A percentile compares a stretch with the other conserved stretches of the same genome.
phyloP scores from a whole-genome alignment of 2,329 filamentous ascomycete genomes.

The Stemphylium beticola region DNA sequence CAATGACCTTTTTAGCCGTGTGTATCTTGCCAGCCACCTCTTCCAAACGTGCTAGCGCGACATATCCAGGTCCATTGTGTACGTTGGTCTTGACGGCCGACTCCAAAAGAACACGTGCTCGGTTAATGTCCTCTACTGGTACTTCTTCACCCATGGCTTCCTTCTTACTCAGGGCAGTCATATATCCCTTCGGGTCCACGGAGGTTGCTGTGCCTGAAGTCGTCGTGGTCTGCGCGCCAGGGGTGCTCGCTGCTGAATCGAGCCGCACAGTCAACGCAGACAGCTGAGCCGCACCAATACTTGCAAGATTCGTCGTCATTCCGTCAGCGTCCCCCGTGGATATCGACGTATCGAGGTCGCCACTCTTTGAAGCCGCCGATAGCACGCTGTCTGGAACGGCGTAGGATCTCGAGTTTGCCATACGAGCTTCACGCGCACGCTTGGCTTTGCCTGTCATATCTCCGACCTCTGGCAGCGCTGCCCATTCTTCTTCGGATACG shows the following conservation, averaged over 20 bases:
- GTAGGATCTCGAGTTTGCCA: conserved; percentile 74
- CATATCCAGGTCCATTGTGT: conserved; percentile 93
- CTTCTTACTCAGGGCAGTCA: conserved; percentile 86
- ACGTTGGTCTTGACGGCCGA: conserved; percentile 98
- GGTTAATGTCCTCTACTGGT: conserved; percentile 87
- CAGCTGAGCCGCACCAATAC: conserved; percentile 94
- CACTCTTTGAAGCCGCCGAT: conserved; percentile 79
- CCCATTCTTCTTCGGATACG: conserved; percentile 96
- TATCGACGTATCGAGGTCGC: conserved; percentile 87
- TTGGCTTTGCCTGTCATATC: conserved; percentile 95
- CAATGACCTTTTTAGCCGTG: conserved; percentile 85
- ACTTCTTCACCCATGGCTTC: conserved; percentile 79
- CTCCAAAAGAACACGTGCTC: conserved; percentile 88
- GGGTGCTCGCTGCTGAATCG: conserved; percentile 77
- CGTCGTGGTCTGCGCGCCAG: conserved; percentile 68
- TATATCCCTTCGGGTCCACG: conserved; percentile 94
- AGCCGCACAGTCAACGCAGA: conserved; percentile 94
- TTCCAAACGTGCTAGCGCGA: conserved; percentile 89
- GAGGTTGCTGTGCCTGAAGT: conserved; percentile 81
- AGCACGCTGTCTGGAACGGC: conserved; percentile 96
- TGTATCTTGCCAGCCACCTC: conserved; percentile 92
- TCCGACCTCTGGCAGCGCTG: conserved; percentile 90
- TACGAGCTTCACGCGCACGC: conserved; percentile 80
- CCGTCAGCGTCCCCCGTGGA: conserved; percentile 68
- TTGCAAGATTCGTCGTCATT: conserved; percentile 96